A percentile compares a stretch with the other conserved stretches of the same genome.
These are phyloP conservation scores for Exophiala oligosperma DNA, from an alignment of 2,329 filamentous ascomycete species.

Conservation along the genomic window DNA sequence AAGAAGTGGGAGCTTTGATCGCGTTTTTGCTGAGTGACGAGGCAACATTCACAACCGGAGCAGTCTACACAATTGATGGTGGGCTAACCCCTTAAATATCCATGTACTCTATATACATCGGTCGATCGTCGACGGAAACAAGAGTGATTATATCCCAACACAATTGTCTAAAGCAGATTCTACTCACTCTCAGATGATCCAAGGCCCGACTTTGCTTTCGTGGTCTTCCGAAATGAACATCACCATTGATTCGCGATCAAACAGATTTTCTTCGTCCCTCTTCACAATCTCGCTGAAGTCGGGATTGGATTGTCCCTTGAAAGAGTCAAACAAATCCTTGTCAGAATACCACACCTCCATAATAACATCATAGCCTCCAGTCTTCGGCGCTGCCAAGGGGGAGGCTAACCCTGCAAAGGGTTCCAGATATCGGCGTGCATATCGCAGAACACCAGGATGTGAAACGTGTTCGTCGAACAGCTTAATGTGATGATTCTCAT, in stretches of 20 bases:
- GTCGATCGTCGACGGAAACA: not conserved
- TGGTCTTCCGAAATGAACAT: slow-evolving; percentile 9
- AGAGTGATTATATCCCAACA: not conserved
- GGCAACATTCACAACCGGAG: slow-evolving; percentile 48
- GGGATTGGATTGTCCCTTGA: slow-evolving; percentile 5
- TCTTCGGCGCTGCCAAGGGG: slow-evolving; percentile 2
- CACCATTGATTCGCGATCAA: slow-evolving; percentile 6
- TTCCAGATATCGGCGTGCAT: slow-evolving; percentile 7
- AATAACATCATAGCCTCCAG: slow-evolving; percentile 7
- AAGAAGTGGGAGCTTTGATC: slow-evolving; percentile 44
- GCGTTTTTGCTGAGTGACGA: slow-evolving; percentile 50
- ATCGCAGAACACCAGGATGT: slow-evolving; percentile 13
- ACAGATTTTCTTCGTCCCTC: slow-evolving; percentile 10
- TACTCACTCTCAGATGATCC: not conserved
- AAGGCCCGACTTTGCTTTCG: slow-evolving; percentile 9
- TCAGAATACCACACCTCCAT: slow-evolving; percentile 14
- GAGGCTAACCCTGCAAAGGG: slow-evolving; percentile 4
- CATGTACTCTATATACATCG: not conserved
- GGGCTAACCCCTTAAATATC: slow-evolving; percentile 30
- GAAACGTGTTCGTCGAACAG: slow-evolving; percentile 24
- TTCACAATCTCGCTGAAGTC: slow-evolving; percentile 8
- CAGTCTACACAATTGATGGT: slow-evolving; percentile 48
- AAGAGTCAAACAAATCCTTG: slow-evolving; percentile 9
- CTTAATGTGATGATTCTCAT: slow-evolving; percentile 29
- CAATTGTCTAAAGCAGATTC: not conserved